Evolutionary conservation across 768 basidiomycete species (phyloP).

Genomic region (Boletus tylopilopsis): DNA sequence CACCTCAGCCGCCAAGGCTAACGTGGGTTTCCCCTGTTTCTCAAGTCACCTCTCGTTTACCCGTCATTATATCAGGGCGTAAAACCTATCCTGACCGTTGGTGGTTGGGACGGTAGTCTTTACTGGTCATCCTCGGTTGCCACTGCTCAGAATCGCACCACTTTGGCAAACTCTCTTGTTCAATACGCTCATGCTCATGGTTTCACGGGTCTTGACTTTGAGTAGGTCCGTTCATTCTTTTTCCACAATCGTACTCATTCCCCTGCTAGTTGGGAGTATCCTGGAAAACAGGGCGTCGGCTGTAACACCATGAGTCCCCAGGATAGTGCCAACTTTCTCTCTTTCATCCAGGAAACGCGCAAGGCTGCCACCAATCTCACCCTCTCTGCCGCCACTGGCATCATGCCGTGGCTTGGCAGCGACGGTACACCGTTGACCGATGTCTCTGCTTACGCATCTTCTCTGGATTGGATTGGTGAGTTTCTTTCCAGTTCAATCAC

Average conservation of each 20-base stretch:
- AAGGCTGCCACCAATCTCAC: constrained; percentile 51
- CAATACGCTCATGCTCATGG: constrained; percentile 45
- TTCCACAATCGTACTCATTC: neutral
- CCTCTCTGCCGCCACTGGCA: constrained; percentile 68
- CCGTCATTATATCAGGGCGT: constrained; percentile 39
- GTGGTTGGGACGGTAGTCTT: constrained; percentile 63
- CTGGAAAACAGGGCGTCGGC: constrained; percentile 58
- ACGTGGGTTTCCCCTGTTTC: constrained; percentile 13
- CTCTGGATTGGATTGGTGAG: constrained; percentile 68
- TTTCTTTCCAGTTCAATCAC: constrained; percentile 18
- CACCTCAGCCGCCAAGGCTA: constrained; percentile 22
- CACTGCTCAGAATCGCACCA: constrained; percentile 50
- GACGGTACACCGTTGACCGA: constrained; percentile 55
- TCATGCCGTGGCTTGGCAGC: constrained; percentile 60
- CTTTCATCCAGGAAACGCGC: constrained; percentile 72
- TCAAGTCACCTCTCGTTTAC: neutral
- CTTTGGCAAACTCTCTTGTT: constrained; percentile 53
- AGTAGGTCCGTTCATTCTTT: constrained; percentile 38
- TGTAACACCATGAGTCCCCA: constrained; percentile 61
- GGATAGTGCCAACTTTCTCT: constrained; percentile 78
- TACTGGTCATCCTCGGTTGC: constrained; percentile 61
- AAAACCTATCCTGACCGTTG: constrained; percentile 55
- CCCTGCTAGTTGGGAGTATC: constrained; percentile 79
- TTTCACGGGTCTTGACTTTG: constrained; percentile 66
- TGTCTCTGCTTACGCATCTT: constrained; percentile 60